Evolutionary conservation across 2,329 filamentous ascomycete genomes (phyloP), one percentile per base, ranked within the genome.

Genomic region (Claviceps pazoutovae): DNA sequence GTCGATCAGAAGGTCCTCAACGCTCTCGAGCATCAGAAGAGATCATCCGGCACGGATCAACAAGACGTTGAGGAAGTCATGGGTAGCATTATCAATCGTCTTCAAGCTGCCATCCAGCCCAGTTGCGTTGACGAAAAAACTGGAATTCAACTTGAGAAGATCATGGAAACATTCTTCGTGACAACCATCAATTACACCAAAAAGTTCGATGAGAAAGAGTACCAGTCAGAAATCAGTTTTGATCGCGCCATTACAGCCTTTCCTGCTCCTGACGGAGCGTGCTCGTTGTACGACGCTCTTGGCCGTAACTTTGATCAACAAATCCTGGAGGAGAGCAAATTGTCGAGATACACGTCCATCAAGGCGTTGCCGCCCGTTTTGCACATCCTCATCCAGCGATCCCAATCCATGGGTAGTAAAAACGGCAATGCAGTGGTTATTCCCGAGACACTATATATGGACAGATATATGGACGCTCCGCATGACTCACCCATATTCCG

Each of bases 21-120:
- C 51, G 74, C 67, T 5, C 68, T 71, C 26, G 74, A 71, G 59
- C 70, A 68, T 59, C 71, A 69, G 61, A 70, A 70, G 51, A 56
- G 71, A 60, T 69, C 68, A 36, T 73, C 72, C 9, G 75, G 75
- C 2, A 79, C 75, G 0, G 74, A 88, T 37, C 93, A 98, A 62
- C 90, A 98, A 68, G 93, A 98, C 67, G 91, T 96, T 4, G 89
- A 89, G 13, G 93, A 98, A 67, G 91, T 96, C 46, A 90, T 96
- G 71, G 88, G 88, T 53, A 93, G 91, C 60, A 86, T 95, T 26
- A 80, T 96, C 53, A 89, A 91, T 62, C 85, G 93, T 49, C 74
- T 96, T n/a, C 86, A 93, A 61, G 89, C 87, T 50, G 90, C 91
- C 2, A 90, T 97, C 61, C 82, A 78, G 53, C 79, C 88, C 5